Conservation (phyloP, 345 rosid species). For the Heritiera littoralis region DNA sequence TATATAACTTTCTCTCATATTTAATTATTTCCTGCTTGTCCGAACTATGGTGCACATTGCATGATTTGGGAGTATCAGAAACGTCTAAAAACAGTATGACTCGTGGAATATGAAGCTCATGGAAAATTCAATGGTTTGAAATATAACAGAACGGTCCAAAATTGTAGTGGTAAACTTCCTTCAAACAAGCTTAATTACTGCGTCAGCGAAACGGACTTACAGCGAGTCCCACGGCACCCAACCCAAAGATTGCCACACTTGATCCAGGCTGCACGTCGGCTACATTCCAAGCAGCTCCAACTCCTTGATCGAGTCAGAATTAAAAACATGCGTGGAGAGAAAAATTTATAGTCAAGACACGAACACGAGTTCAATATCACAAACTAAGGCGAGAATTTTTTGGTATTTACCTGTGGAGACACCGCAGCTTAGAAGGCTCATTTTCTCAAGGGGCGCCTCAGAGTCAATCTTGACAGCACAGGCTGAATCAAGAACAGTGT, state of each 20-base stretch:
- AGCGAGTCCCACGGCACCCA: slow-evolving; percentile 75
- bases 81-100: background rate
- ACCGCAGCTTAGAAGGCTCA: slow-evolving; percentile 70
- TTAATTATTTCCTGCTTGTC: background rate
- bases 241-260: slow-evolving; percentile 61
- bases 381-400: background rate
- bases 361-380: background rate
- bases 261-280: slow-evolving; percentile 63
- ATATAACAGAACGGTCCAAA: background rate
- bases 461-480: slow-evolving; percentile 55
- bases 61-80: background rate
- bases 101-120: background rate
- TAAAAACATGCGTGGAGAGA: background rate
- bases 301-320: slow-evolving; percentile 34
- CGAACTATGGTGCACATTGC: background rate
- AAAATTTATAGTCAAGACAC: background rate
- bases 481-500: slow-evolving; percentile 62
- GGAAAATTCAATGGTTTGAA: background rate
- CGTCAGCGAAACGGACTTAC: slow-evolving; percentile 38
- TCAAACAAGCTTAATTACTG: background rate
- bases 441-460: slow-evolving; percentile 49
- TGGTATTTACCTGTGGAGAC: slow-evolving; percentile 55
- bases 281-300: slow-evolving; percentile 73
- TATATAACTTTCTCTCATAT: too few species aligned
- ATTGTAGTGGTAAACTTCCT: background rate